Evolutionary conservation across 345 rosid genomes (phyloP).

Genomic region (Hirschfeldia incana): DNA sequence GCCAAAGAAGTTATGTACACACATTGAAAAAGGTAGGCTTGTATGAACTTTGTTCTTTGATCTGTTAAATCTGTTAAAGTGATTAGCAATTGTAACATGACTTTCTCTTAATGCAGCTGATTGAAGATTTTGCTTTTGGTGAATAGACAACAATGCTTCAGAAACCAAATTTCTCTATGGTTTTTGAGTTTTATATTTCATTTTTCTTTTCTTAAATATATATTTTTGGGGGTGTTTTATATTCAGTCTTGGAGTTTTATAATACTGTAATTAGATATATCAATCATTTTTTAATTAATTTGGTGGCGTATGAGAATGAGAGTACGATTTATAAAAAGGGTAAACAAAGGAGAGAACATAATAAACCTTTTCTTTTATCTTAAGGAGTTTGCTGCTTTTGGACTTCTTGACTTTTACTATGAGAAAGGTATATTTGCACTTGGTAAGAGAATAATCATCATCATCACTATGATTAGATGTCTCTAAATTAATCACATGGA

Average conservation of each 20-base stretch:
- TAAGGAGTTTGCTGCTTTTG: slow-evolving; percentile 2
- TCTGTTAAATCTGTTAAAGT: background rate
- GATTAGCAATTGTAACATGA: background rate
- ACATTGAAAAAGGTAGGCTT: slow-evolving; percentile 29
- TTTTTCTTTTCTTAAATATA: slow-evolving; percentile 16
- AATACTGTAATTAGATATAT: slow-evolving; percentile 41
- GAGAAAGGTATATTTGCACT: slow-evolving; percentile 23
- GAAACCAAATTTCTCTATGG: background rate
- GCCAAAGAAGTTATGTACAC: slow-evolving; percentile 18
- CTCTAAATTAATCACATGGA: slow-evolving; percentile 16
- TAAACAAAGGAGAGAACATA: slow-evolving; percentile 1
- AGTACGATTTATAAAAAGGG: slow-evolving; percentile 24
- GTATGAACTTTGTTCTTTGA: background rate
- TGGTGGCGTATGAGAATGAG: slow-evolving; percentile 34
- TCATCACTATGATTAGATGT: slow-evolving; percentile 1
- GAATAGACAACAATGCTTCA: slow-evolving; percentile 12
- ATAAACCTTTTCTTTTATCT: slow-evolving; percentile 26
- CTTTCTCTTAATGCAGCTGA: background rate
- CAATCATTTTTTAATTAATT: slow-evolving; percentile 39
- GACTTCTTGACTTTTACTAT: slow-evolving; percentile 18
- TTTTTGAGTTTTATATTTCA: background rate
- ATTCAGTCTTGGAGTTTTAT: slow-evolving; percentile 15
- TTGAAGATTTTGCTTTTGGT: slow-evolving; percentile 24
- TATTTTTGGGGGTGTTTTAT: slow-evolving; percentile 25
- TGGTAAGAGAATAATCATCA: slow-evolving; percentile 13